Evolutionary conservation across 2,329 filamentous ascomycete genomes (phyloP).

Genomic region (Didymella exigua): DNA sequence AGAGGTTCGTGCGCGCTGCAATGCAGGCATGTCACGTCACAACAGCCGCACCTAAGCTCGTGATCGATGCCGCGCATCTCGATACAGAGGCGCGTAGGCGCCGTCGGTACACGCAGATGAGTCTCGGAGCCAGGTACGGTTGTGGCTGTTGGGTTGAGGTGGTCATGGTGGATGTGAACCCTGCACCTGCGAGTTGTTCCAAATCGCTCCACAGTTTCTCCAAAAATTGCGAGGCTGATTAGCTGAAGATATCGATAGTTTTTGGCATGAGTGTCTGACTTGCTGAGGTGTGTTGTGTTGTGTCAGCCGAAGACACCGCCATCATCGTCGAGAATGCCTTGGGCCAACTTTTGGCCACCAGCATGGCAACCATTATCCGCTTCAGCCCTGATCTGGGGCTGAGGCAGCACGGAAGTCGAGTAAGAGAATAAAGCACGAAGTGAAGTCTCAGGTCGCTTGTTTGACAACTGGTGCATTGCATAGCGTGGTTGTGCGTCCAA

Average conservation of each 20-base stretch:
- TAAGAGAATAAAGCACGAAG: neutral
- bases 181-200: constrained; percentile 39
- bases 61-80: constrained; percentile 30
- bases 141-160: constrained; percentile 8
- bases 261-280: constrained; percentile 4
- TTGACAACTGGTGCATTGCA: constrained; percentile 1
- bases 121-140: neutral
- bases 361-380: neutral
- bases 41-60: constrained; percentile 35
- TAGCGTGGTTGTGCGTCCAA: neutral
- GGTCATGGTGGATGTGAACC: constrained; percentile 21
- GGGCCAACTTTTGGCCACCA: constrained; percentile 5
- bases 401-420: neutral
- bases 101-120: constrained; percentile 15
- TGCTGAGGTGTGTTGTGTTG: neutral
- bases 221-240: constrained; percentile 42
- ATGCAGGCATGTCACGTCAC: constrained; percentile 36
- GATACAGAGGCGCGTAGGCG: constrained; percentile 20
- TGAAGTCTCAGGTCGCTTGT: constrained; percentile 1
- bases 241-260: constrained; percentile 16
- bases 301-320: constrained; percentile 1
- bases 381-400: constrained; percentile 5
- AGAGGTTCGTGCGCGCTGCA: constrained; percentile 28
- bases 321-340: constrained; percentile 12
- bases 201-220: constrained; percentile 6